Evolutionary conservation across 257 asterid species (phyloP), one percentile per base, ranked within the genome.

Genomic region (Mitragyna speciosa): DNA sequence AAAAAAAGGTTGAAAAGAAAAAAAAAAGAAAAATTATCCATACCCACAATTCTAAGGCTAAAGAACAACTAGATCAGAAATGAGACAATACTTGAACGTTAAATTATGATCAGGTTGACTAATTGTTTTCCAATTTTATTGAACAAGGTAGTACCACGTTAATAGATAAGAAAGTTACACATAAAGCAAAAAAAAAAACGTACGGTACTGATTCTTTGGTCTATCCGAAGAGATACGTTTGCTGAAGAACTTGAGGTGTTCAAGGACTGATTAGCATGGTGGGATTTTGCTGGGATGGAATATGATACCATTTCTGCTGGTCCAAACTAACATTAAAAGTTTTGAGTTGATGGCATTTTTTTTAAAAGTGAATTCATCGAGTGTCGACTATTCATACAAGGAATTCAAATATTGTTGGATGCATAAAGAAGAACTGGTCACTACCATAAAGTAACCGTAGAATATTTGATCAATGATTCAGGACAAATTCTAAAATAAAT

Each of bases 261-360:
- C 9, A 58, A 58, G 54, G 54, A 20, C 14, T 70, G 54, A 70
- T 5, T 43, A 41, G 74, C 0, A 24, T 22, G 11, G 33, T 70
- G 54, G 20, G 74, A 43, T 22, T 39, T 36, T 36, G 33, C 26
- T 19, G 64, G 31, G 68, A 52, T 54, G 78, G 78, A 12, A 74
- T 74, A 33, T 17, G 78, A 74, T 74, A 17, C 78, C 31, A 19
- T 54, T 31, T 52, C 68, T 33, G 11, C 11, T 74, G 78, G 78
- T 74, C 22, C 78, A 31, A 31, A 74, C 41, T 59, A 31, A 74
- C 45, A 74, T 15, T 17, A 3, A 54, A 74, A 74, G 17, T 17
- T 73, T 72, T 74, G 68, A 74, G 47, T 5, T 31, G 78, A 74
- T 33, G 33, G 68, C 12, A 54, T 52, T 39, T 20, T 41, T 58